phyloP scores from a whole-genome alignment of 441 rosid species.

The Gossypium schwendimanii region DNA sequence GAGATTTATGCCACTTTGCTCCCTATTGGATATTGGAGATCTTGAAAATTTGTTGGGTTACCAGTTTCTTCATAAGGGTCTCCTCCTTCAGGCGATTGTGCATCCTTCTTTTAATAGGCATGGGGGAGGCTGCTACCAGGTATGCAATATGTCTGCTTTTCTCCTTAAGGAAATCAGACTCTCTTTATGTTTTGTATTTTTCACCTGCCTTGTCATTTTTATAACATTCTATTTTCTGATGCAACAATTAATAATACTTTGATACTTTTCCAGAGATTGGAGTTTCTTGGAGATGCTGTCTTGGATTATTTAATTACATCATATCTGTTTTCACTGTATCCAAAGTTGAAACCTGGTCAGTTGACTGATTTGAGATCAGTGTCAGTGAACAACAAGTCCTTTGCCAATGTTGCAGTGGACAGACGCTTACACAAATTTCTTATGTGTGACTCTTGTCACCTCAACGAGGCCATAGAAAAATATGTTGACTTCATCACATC shows the following conservation, averaged over 20 bases:
- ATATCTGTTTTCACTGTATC: constrained; percentile 70
- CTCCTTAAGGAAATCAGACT: neutral
- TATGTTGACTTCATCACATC: constrained; percentile 44
- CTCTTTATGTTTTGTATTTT: neutral
- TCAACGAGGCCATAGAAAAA: constrained; percentile 47
- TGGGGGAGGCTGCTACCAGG: constrained; percentile 99
- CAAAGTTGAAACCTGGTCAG: constrained; percentile 87
- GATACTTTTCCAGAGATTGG: constrained; percentile 65
- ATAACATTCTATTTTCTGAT: constrained; percentile 15
- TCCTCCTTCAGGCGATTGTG: constrained; percentile 77
- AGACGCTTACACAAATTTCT: constrained; percentile 56
- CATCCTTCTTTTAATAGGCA: constrained; percentile 85
- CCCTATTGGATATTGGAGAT: constrained; percentile 34
- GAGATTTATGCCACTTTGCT: constrained; percentile 49
- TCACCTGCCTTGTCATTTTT: neutral
- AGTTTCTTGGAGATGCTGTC: constrained; percentile 97
- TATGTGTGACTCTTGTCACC: constrained; percentile 54
- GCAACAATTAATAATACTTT: constrained; percentile 18
- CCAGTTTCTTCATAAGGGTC: constrained; percentile 64
- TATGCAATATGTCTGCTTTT: constrained; percentile 17
- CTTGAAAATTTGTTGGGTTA: constrained; percentile 52
- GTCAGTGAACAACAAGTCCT: constrained; percentile 74
- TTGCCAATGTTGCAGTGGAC: constrained; percentile 69
- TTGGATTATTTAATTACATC: constrained; percentile 92
- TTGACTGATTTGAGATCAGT: constrained; percentile 87